Conservation (phyloP, 2,329 filamentous ascomycete species). For the Diaporthe vaccinii region DNA sequence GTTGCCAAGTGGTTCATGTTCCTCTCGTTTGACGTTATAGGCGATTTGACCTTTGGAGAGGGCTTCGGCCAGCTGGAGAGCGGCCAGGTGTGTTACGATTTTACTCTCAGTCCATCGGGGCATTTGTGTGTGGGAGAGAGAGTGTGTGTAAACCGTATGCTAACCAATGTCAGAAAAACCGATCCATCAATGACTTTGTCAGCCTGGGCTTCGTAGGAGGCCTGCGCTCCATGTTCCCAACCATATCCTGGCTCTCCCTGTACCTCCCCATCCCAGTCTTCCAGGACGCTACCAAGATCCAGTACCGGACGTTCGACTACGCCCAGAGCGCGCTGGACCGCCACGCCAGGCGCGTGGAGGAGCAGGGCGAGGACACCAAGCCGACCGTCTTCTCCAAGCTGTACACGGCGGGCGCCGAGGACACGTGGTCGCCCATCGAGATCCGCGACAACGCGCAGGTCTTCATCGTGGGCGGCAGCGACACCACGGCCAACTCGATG, state of each 20-base stretch:
- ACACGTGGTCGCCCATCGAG: constrained; percentile 49
- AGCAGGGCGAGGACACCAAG: constrained; percentile 39
- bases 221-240: constrained; percentile 48
- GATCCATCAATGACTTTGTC: constrained; percentile 57
- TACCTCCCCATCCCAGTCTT: constrained; percentile 44
- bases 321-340: constrained; percentile 40
- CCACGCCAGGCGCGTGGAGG: constrained; percentile 42
- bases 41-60: constrained; percentile 66
- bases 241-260: constrained; percentile 45
- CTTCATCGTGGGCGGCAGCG: constrained; percentile 65
- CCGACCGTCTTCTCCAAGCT: constrained; percentile 55
- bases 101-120: not conserved
- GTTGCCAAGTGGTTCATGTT: constrained; percentile 68
- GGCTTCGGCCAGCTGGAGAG: constrained; percentile 65
- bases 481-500: constrained; percentile 64
- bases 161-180: constrained; percentile 51
- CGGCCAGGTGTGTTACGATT: constrained; percentile 56
- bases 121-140: not conserved
- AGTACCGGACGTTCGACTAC: constrained; percentile 41
- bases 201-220: constrained; percentile 43
- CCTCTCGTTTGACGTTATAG: constrained; percentile 67
- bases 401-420: constrained; percentile 49
- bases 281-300: constrained; percentile 40
- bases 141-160: not conserved
- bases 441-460: constrained; percentile 55